Base-by-base conservation (phyloP, 768 basidiomycete genomes). In the Podaxis sp. region DNA sequence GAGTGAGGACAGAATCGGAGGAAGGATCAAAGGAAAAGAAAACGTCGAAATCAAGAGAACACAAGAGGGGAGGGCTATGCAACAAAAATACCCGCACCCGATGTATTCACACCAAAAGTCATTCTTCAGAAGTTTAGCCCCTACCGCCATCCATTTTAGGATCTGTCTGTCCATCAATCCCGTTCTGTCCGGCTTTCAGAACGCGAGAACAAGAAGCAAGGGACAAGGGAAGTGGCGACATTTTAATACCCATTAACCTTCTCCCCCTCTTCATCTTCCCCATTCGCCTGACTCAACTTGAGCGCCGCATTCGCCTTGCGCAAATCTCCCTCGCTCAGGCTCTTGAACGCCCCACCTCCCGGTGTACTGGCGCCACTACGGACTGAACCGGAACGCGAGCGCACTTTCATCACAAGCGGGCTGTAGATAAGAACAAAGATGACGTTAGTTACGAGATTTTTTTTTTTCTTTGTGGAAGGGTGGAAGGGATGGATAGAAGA, bases 331-430 rank as follows among this genome's bases (percentile, higher is more conserved):
- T 98, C 96, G 71, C 89, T 95, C 59, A 97, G 75, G 66, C 88
- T 94, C 69, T 85, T 86, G 69, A 87, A 89, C 26, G 81, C 79
- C 4, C 88, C 88, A n/a, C 90, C 92, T 1, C 93, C 96, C 0
- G 94, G 93, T 7, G 96, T 97, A 71, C 92, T 95, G 2, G 76
- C 80, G 12, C 83, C 82, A 56, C 83, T 84, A 70, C 81, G 80
- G 15, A 95, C 86, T 19, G 92, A 95, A 53, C 87, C 87, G 2
- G 88, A 83, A 59, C 92, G 86, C 38, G 90, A 93, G 54, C 93
- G 89, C 22, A 94, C 89, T 75, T 95, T 95, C 87, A 93, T 91
- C 24, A 93, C 90, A 63, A 95, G 78, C 0, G 92, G 93, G 87
- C 92, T 93, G 68, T 3, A 58, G 64, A 33, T 33, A 33, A 33